These are phyloP conservation scores for Venturia oleaginea DNA, from an alignment of 2,329 filamentous ascomycete genomes.

Conservation along the genomic window DNA sequence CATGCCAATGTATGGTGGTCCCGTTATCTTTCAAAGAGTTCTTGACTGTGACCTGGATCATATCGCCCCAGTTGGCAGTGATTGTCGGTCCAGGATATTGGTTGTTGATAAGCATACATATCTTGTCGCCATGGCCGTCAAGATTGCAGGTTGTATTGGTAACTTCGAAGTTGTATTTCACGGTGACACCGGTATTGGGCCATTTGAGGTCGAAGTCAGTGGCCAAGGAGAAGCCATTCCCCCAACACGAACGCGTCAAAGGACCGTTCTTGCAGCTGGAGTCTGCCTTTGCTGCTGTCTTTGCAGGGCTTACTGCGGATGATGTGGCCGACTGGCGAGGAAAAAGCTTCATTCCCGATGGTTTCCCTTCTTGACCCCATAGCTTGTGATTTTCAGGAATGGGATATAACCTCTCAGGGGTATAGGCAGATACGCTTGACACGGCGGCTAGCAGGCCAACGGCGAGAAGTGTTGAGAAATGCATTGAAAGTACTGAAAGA, in stretches of 20 bases:
- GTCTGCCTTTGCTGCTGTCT: conserved; percentile 14
- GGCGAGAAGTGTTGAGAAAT: conserved; percentile 1
- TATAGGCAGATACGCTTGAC: conserved; percentile 1
- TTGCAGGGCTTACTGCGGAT: conserved; percentile 2
- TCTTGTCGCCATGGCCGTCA: conserved; percentile 22
- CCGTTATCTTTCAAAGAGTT: conserved; percentile 48
- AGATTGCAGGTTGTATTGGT: conserved; percentile 27
- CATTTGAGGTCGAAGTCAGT: conserved; percentile 38
- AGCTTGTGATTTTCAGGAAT: conserved; percentile 14
- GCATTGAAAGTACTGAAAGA: neutral
- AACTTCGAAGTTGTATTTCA: conserved; percentile 25
- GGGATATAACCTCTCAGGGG: neutral
- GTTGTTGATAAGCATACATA: conserved; percentile 47
- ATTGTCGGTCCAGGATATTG: conserved; percentile 56
- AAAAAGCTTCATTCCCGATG: neutral
- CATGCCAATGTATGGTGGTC: conserved; percentile 56
- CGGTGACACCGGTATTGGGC: conserved; percentile 30
- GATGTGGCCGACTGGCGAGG: neutral
- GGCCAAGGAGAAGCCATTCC: conserved; percentile 33
- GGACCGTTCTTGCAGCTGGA: conserved; percentile 33
- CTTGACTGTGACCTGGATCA: conserved; percentile 43
- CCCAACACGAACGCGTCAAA: conserved; percentile 34
- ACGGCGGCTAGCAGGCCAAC: neutral
- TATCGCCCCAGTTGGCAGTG: conserved; percentile 41
- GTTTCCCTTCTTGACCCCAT: conserved; percentile 11